A percentile compares a stretch with the other conserved stretches of the same genome.
phyloP scores from a whole-genome alignment of 1,284 basidiomycete genomes.

The Trametes polyzona region DNA sequence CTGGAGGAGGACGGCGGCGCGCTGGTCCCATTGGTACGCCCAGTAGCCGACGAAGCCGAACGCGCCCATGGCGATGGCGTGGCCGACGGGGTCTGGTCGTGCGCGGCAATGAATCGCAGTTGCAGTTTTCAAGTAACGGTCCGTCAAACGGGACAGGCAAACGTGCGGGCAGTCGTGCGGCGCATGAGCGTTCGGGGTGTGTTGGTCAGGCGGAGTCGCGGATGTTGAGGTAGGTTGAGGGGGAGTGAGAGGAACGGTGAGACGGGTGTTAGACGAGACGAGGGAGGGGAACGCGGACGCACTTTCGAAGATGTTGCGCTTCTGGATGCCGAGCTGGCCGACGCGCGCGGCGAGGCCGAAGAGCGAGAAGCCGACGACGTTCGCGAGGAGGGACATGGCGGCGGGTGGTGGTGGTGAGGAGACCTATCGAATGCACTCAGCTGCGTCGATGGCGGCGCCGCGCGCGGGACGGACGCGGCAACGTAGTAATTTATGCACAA shows the following conservation, averaged over 20 bases:
- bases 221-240: background rate
- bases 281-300: constrained; percentile 43
- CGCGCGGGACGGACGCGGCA: no score
- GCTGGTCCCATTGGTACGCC: constrained; percentile 66
- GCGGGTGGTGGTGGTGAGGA: constrained; percentile 10
- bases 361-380: constrained; percentile 76
- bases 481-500: no score
- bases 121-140: no score
- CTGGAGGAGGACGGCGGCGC: constrained; percentile 59
- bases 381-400: constrained; percentile 73
- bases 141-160: no score
- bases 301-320: constrained; percentile 70
- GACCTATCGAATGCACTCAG: background rate
- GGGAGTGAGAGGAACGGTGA: background rate
- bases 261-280: background rate
- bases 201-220: no score
- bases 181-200: no score
- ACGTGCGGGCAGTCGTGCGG: no score
- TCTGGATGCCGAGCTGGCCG: constrained; percentile 83
- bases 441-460: background rate
- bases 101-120: background rate
- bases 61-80: constrained; percentile 63
- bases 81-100: constrained; percentile 63
- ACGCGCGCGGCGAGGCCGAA: constrained; percentile 80
- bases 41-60: constrained; percentile 74